phyloP scores from a whole-genome alignment of 208 protist species.

The Crithidia brevicula region DNA sequence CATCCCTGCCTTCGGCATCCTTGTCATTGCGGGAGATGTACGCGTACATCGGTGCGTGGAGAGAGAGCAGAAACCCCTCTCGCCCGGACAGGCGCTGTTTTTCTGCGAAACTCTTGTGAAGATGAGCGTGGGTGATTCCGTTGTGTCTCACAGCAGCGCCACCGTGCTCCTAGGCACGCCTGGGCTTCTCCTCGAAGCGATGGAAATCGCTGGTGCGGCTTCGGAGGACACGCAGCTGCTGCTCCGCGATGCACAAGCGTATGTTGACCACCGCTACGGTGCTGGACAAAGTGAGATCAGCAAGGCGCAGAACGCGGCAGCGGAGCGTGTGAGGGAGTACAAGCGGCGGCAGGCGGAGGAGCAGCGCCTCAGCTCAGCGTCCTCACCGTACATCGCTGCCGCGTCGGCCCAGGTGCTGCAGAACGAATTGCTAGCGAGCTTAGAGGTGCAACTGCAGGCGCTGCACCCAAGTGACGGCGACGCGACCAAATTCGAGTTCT shows the following conservation, averaged over 20 bases:
- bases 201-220: conserved; percentile 16
- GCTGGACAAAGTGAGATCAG: conserved; percentile 18
- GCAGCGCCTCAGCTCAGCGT: neutral
- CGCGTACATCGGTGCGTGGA: conserved; percentile 15
- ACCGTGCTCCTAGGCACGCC: conserved; percentile 47
- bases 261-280: conserved; percentile 42
- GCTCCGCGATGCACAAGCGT: conserved; percentile 33
- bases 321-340: conserved; percentile 34
- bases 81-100: conserved; percentile 39
- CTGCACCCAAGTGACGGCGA: conserved; percentile 39
- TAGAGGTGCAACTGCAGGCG: conserved; percentile 53
- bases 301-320: conserved; percentile 46
- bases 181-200: conserved; percentile 35
- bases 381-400: neutral
- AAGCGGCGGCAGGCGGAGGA: conserved; percentile 11
- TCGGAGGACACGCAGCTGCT: conserved; percentile 30
- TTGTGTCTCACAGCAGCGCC: conserved; percentile 43
- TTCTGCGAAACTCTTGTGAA: conserved; percentile 60
- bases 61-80: neutral
- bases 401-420: conserved; percentile 10
- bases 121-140: conserved; percentile 26
- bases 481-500: conserved; percentile 34
- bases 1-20: conserved; percentile 25
- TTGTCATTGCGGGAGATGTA: conserved; percentile 39
- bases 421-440: conserved; percentile 64